A percentile compares a stretch with the other conserved stretches of the same genome.
Conservation (phyloP, 371 early-diverging fungal genomes). For the Zychaea mexicana region DNA sequence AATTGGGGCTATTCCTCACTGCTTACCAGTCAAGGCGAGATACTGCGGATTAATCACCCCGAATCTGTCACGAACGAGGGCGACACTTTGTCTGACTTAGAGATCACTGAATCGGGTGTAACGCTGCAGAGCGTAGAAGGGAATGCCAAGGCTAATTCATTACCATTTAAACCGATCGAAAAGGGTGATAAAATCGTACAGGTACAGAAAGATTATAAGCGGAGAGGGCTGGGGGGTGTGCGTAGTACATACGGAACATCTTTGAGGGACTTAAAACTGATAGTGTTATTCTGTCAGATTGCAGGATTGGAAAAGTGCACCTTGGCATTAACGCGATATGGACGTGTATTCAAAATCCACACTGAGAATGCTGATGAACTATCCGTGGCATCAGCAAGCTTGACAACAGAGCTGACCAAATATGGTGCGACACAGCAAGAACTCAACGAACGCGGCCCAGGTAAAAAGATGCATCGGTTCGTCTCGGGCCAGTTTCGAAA, state of each 20-base stretch:
- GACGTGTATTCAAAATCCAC: conserved; percentile 14
- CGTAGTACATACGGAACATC: not conserved
- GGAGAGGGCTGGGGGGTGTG: not conserved
- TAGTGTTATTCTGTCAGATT: not conserved
- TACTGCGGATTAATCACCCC: conserved; percentile 29
- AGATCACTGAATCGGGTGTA: not conserved
- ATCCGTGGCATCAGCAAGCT: not conserved
- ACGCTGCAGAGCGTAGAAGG: not conserved
- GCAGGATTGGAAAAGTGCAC: conserved; percentile 21
- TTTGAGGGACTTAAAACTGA: not conserved
- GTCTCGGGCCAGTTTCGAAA: conserved; percentile 19
- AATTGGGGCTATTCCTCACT: conserved; percentile 37
- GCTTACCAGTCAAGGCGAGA: conserved; percentile 26
- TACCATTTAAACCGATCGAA: not conserved
- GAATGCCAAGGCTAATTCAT: not conserved
- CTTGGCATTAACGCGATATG: conserved; percentile 18
- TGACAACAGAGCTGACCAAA: conserved; percentile 10
- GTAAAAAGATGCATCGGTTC: conserved; percentile 13
- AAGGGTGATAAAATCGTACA: conserved; percentile 16
- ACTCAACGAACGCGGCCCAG: not conserved
- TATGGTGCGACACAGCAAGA: conserved; percentile 15
- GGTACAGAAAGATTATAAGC: not conserved
- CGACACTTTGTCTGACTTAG: not conserved
- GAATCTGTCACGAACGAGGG: not conserved
- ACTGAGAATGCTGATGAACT: not conserved